Conservation (phyloP, 495 filamentous ascomycete genomes). For the Annulohypoxylon bovei region DNA sequence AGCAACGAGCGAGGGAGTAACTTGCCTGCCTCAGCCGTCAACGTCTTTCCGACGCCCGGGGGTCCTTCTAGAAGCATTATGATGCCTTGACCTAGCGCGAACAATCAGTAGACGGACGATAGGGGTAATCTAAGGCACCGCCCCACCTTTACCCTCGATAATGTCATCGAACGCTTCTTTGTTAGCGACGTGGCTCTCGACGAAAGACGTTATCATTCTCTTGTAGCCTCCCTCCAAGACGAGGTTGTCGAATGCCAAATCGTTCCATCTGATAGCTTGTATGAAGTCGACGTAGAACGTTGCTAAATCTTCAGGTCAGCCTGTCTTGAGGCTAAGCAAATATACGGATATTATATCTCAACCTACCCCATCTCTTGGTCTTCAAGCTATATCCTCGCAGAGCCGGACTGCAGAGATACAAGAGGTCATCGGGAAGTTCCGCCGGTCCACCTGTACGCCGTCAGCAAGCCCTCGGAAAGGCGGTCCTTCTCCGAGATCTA, state of each 20-base stretch:
- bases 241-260: constrained; percentile 65
- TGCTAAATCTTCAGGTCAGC: no score
- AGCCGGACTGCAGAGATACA: constrained; percentile 53
- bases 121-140: background rate
- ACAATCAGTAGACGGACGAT: background rate
- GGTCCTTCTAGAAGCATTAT: constrained; percentile 66
- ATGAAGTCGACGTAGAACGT: constrained; percentile 52
- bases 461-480: no score
- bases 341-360: no score
- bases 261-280: constrained; percentile 62
- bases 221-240: constrained; percentile 65
- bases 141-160: constrained; percentile 63
- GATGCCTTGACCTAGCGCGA: constrained; percentile 54
- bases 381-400: constrained; percentile 60
- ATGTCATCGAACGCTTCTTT: constrained; percentile 72
- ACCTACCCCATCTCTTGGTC: constrained; percentile 58
- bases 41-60: constrained; percentile 67
- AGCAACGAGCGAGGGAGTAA: no score
- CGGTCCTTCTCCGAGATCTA: no score
- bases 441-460: no score
- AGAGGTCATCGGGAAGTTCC: constrained; percentile 54
- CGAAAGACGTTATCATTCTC: constrained; percentile 64
- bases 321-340: no score
- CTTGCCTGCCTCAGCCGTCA: constrained; percentile 60
- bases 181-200: constrained; percentile 56